These are phyloP conservation scores for Acer saccharum DNA, from an alignment of 345 rosid species.

Conservation along the genomic window DNA sequence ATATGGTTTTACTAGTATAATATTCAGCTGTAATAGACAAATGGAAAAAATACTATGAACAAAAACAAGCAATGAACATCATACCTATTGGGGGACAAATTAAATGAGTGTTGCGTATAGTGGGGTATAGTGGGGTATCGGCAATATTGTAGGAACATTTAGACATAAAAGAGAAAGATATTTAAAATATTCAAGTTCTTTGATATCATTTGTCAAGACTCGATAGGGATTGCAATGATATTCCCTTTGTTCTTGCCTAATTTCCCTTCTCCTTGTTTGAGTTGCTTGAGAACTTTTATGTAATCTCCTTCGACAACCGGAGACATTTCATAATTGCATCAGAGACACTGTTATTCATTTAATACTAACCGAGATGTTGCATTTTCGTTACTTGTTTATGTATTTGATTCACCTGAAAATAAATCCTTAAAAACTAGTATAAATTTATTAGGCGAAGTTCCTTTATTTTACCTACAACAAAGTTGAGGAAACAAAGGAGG, in stretches of 20 bases:
- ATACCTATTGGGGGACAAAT: background rate
- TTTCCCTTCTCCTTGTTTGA: background rate
- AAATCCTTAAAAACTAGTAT: too few relatives aligned
- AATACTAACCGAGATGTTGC: background rate
- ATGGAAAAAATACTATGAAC: background rate
- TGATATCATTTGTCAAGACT: too few relatives aligned
- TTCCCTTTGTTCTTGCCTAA: background rate
- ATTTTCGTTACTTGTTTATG: background rate
- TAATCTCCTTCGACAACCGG: background rate
- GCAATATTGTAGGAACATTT: too few relatives aligned
- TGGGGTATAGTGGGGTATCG: too few relatives aligned
- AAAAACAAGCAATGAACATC: background rate
- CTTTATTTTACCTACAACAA: background rate
- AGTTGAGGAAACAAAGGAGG: background rate
- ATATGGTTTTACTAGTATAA: background rate
- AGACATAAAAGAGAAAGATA: too few relatives aligned
- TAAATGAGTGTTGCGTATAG: background rate
- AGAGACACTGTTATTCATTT: background rate
- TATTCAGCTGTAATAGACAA: background rate
- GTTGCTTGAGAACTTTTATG: background rate
- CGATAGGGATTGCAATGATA: too few relatives aligned
- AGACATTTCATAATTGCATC: background rate
- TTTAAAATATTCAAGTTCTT: too few relatives aligned
- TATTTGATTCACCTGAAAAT: too few relatives aligned
- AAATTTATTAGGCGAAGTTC: background rate